Evolutionary conservation across 1,139 yeast species (phyloP).

Genomic region (Sugiyamaella xylanicola): DNA sequence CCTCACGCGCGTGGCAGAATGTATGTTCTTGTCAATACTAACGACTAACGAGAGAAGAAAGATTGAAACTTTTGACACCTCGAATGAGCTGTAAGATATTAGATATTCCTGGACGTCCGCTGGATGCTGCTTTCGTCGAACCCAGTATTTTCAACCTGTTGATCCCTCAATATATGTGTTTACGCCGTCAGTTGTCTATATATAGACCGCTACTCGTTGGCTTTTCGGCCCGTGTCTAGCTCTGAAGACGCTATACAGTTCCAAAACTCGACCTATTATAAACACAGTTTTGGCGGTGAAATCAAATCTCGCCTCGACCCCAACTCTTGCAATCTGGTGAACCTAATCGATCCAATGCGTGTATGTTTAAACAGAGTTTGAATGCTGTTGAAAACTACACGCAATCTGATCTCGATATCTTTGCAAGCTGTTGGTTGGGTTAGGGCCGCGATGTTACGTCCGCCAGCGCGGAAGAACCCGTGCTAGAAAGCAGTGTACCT

Average conservation of each 20-base stretch:
- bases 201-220: no score
- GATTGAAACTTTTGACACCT: no score
- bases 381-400: background rate
- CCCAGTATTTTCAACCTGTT: no score
- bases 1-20: no score
- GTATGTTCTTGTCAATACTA: no score
- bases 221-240: no score
- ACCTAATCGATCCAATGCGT: slow-evolving; percentile 2
- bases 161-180: no score
- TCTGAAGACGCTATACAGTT: background rate
- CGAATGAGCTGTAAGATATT: no score
- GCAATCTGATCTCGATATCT: background rate
- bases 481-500: background rate
- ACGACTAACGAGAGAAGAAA: no score
- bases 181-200: no score
- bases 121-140: no score
- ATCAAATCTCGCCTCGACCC: background rate
- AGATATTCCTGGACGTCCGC: no score
- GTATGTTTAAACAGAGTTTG: background rate
- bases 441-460: background rate
- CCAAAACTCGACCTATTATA: background rate
- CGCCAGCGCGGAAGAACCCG: background rate
- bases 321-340: background rate
- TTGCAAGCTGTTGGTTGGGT: background rate
- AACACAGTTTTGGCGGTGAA: background rate